Evolutionary conservation across 306 rosid species (phyloP).

Genomic region (Pyrus bretschneideri): DNA sequence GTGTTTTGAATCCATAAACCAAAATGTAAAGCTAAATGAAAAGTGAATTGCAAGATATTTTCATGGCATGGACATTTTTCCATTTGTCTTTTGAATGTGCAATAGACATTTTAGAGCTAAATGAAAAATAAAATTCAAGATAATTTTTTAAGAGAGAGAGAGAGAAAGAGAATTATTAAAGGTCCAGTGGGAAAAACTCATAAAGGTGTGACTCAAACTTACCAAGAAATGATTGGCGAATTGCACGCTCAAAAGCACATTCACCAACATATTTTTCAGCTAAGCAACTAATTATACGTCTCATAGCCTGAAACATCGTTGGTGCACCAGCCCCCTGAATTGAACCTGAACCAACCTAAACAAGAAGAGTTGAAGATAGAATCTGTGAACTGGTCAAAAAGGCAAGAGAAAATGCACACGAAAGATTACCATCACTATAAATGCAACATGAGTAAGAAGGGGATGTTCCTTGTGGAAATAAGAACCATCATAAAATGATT

Average conservation of each 20-base stretch:
- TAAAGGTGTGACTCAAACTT: constrained; percentile 2
- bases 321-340: constrained; percentile 99
- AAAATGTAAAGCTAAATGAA: not conserved
- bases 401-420: not conserved
- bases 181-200: not conserved
- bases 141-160: not conserved
- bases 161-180: not conserved
- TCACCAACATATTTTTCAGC: constrained; percentile 50
- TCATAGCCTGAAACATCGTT: constrained; percentile 96
- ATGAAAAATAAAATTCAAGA: not conserved
- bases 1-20: too few relatives aligned
- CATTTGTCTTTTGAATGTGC: too few relatives aligned
- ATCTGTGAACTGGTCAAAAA: not conserved
- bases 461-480: not conserved
- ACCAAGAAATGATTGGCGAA: constrained; percentile 93
- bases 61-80: too few relatives aligned
- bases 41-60: not conserved
- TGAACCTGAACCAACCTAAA: constrained; percentile 97
- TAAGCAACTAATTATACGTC: constrained; percentile 67
- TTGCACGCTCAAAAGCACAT: constrained; percentile 77
- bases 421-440: not conserved
- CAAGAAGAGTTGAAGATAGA: constrained; percentile 18
- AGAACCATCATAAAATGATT: not conserved
- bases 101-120: not conserved
- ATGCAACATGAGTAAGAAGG: not conserved